Percentiles rank a stretch among this genome's conserved stretches.
phyloP scores from a whole-genome alignment of 345 rosid genomes.

The Melaleuca quinquenervia region DNA sequence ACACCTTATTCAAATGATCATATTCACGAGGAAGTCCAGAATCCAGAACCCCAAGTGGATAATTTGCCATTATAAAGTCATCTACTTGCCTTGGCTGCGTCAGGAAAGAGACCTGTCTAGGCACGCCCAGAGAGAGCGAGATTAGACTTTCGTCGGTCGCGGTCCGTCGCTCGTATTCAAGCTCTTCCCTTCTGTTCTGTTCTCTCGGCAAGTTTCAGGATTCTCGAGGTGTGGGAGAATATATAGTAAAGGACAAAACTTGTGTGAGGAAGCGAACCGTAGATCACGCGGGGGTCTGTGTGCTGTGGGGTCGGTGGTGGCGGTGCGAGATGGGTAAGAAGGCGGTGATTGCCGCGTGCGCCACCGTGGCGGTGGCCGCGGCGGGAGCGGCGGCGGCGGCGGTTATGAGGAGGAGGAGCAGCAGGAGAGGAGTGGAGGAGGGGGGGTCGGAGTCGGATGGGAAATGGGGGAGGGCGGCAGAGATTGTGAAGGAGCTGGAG shows the following conservation, averaged over 20 bases:
- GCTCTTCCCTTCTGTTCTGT: background rate
- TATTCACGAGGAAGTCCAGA: background rate
- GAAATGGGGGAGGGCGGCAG: constrained; percentile 49
- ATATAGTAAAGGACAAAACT: background rate
- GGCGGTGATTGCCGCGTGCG: constrained; percentile 11
- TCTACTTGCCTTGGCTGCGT: background rate
- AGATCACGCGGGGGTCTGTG: background rate
- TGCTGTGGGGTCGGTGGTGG: background rate
- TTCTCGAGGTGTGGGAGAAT: background rate
- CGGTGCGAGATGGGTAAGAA: constrained; percentile 8
- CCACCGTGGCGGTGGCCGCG: constrained; percentile 8
- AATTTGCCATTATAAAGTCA: background rate
- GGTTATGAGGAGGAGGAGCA: constrained; percentile 43
- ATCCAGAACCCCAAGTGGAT: background rate
- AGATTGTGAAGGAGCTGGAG: constrained; percentile 53
- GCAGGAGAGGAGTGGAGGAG: constrained; percentile 46
- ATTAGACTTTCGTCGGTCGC: background rate
- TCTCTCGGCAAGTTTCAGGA: background rate
- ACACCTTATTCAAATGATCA: background rate
- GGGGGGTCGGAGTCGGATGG: constrained; percentile 23
- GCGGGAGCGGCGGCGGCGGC: constrained; percentile 54
- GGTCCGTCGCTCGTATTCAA: background rate
- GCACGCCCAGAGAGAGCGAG: background rate
- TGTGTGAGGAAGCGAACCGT: background rate
- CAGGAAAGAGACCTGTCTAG: background rate